Evolutionary conservation across 208 protist genomes (phyloP).

Genomic region (Trypanosoma vivax): DNA sequence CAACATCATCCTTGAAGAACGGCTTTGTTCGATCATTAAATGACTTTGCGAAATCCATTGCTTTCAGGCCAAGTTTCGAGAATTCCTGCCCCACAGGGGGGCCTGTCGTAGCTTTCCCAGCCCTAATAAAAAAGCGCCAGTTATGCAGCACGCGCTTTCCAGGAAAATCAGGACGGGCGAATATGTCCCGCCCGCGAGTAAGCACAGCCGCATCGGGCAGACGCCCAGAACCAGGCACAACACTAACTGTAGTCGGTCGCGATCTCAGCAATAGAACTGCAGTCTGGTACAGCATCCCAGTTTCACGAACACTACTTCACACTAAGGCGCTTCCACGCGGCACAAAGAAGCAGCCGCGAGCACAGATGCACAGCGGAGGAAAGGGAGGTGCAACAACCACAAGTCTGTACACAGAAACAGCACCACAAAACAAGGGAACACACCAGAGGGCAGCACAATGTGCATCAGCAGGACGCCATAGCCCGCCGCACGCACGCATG

Average conservation of each 20-base stretch:
- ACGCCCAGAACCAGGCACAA: conserved; percentile 65
- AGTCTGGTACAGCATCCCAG: conserved; percentile 42
- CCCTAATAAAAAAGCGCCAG: conserved; percentile 87
- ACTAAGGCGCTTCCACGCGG: neutral
- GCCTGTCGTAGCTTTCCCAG: conserved; percentile 82
- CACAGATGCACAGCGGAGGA: neutral
- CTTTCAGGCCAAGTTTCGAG: conserved; percentile 82
- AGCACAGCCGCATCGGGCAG: conserved; percentile 31
- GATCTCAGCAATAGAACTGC: conserved; percentile 38
- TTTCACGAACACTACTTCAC: too few species aligned
- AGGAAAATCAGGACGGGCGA: conserved; percentile 68
- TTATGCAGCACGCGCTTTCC: conserved; percentile 82
- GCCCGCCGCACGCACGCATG: too few species aligned
- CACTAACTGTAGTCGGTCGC: conserved; percentile 64
- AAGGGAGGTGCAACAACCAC: neutral
- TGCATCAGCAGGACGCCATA: too few species aligned
- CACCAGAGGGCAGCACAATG: too few species aligned
- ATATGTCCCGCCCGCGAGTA: conserved; percentile 42
- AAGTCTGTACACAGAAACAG: neutral
- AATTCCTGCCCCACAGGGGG: conserved; percentile 89
- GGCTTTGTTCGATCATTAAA: conserved; percentile 89
- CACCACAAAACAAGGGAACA: too few species aligned
- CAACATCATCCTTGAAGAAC: conserved; percentile 82
- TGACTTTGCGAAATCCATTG: conserved; percentile 87
- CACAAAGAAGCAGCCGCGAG: too few species aligned